A percentile compares a stretch with the other conserved stretches of the same genome.
Evolutionary conservation across 192 early-diverging fungal species (phyloP).

Genomic region (Umbelopsis sp.): DNA sequence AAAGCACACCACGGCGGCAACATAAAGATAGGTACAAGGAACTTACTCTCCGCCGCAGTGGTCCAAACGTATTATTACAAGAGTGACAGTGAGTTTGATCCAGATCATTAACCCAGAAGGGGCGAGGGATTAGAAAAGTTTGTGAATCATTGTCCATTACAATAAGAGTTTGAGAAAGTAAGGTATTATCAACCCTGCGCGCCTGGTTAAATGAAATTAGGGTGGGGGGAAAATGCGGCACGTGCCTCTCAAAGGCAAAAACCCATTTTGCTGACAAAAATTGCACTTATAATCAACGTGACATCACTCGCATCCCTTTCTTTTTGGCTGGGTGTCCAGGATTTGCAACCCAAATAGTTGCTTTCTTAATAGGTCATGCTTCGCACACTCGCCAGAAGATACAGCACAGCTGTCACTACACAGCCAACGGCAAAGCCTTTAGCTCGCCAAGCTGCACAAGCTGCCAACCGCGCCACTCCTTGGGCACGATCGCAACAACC

Average conservation of each 20-base stretch:
- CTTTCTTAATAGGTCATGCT: constrained; percentile 1
- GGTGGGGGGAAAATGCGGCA: too few species aligned
- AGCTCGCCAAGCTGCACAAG: constrained; percentile 54
- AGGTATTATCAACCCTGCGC: not conserved
- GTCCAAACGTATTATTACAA: constrained; percentile 46
- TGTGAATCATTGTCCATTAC: constrained; percentile 26
- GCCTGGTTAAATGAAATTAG: too few species aligned
- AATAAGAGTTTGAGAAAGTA: not conserved
- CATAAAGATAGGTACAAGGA: not conserved
- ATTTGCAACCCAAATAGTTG: too few species aligned
- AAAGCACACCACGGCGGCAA: not conserved
- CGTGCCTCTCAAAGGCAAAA: too few species aligned
- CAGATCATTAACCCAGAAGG: constrained; percentile 52
- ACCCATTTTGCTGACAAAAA: not conserved
- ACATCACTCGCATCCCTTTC: too few species aligned
- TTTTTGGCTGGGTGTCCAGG: too few species aligned
- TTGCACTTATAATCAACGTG: too few species aligned
- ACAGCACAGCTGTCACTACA: constrained; percentile 22
- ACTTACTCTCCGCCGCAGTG: constrained; percentile 51
- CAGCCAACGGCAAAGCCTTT: constrained; percentile 31
- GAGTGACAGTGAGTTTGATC: constrained; percentile 47
- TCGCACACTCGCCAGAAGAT: constrained; percentile 19
- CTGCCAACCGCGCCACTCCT: constrained; percentile 69
- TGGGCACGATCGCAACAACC: constrained; percentile 83
- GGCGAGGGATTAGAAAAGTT: constrained; percentile 50